Evolutionary conservation across 2,329 filamentous ascomycete species (phyloP), one percentile per base, ranked within the genome.

Genomic region (Dactylella cylindrospora): DNA sequence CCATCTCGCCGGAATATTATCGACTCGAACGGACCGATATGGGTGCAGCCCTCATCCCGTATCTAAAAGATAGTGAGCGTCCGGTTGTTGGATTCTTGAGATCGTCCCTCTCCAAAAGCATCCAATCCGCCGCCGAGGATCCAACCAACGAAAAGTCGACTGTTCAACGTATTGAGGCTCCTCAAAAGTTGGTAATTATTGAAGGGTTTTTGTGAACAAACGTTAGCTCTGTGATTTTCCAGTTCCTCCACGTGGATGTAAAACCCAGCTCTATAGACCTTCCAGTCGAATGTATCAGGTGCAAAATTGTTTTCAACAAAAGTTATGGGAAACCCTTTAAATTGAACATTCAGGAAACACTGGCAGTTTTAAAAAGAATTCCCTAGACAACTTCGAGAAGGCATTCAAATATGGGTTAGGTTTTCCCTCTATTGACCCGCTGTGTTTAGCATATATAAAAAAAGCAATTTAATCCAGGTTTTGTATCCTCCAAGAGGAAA

Each of bases 1-100:
- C 57, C 57, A 62, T 62, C 57, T 54, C 57, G 49, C 49, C 57
- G 57, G 23, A 45, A 50, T 49, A 54, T 49, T 62, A 62, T 62
- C 57, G 36, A 43, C 52, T 57, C 52, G 38, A 50, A 35, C 31
- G 23, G 41, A 33, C 49, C 31, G 31, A 44, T 45, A 26, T 35
- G 29, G 5, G 22, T 28, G 38, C 40, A 35, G 31, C 45, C 57
- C 36, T 62, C 57, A 62, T 62, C 43, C 49, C 57, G 49, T 50
- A 54, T 35, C 50, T 26, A 25, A 44, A 54, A 10, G 4, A 41
- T n/a, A 38, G 22, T 6, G 3, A 15, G 3, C 13, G 17, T 38
- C 12, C 13, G 3, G 33, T n/a, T 13, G 33, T 38, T 12, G 33
- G 32, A 13, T 13, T 6, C 32, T 35, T 12, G 6, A 9, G 33